Conservation (phyloP, 306 rosid species). For the Styphnolobium japonicum region DNA sequence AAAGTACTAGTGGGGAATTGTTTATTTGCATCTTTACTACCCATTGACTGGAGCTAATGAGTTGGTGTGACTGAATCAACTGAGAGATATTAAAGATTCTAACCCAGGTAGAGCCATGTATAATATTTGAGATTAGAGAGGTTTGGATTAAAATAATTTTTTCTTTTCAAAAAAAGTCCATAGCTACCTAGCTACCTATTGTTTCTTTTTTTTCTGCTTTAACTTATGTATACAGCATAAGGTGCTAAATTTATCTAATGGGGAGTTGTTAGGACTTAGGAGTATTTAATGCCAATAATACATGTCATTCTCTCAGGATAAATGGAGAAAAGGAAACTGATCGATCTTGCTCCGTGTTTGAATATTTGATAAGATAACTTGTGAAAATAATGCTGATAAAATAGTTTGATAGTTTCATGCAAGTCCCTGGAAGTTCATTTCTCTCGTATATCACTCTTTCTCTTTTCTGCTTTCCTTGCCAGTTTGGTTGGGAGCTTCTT, state of each 20-base stretch:
- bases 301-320: not conserved
- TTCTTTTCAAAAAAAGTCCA: not conserved
- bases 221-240: not conserved
- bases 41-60: not conserved
- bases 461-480: not conserved
- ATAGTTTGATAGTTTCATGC: not conserved
- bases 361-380: not conserved
- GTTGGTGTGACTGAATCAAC: not conserved
- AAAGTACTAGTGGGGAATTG: too few species aligned
- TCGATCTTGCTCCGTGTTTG: not conserved
- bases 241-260: not conserved
- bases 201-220: not conserved
- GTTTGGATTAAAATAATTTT: not conserved
- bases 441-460: not conserved
- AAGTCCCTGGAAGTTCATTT: not conserved
- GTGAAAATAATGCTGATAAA: not conserved
- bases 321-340: not conserved
- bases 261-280: not conserved
- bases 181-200: not conserved
- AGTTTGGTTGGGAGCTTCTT: not conserved
- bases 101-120: not conserved
- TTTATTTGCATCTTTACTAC: too few species aligned
- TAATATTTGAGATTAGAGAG: not conserved
- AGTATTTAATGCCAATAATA: not conserved
- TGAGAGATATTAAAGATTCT: not conserved